Evolutionary conservation across 1,284 basidiomycete genomes (phyloP).

Genomic region (Sporisorium reilianum): DNA sequence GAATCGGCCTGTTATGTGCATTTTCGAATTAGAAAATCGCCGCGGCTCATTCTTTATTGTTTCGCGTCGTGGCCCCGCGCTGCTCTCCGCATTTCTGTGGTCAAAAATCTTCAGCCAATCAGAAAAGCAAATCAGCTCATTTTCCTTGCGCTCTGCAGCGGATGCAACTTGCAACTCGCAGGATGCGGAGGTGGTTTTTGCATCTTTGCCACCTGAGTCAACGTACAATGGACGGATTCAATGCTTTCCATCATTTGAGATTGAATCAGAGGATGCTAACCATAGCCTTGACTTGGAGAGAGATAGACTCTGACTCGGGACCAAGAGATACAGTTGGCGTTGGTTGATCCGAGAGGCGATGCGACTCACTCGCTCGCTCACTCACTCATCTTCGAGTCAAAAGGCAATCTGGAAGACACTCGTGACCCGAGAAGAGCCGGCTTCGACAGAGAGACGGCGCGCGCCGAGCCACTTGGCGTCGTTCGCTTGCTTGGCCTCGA

Average conservation of each 20-base stretch:
- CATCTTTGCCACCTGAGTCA: background rate
- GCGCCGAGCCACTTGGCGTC: constrained; percentile 9
- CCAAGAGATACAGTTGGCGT: background rate
- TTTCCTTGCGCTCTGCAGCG: no score
- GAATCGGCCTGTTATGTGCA: constrained; percentile 9
- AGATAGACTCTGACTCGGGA: background rate
- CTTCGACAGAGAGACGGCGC: background rate
- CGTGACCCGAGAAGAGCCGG: background rate
- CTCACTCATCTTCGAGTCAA: no score
- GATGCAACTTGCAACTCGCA: constrained; percentile 1
- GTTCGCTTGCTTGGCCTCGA: constrained; percentile 9
- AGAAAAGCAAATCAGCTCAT: background rate
- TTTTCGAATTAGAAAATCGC: constrained; percentile 10
- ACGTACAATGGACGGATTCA: background rate
- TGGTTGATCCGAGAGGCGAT: background rate
- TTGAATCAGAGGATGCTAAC: no score
- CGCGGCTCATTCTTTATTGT: background rate
- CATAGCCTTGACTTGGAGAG: no score
- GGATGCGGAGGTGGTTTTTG: constrained; percentile 3
- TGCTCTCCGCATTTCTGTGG: constrained; percentile 9
- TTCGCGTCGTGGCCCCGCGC: constrained; percentile 3
- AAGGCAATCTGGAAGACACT: background rate
- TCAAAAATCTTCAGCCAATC: constrained; percentile 4
- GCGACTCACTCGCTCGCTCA: no score
- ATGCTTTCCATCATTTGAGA: no score